Base-by-base conservation (phyloP, 176 grass and related monocot species). In the Elymus sibiricus region DNA sequence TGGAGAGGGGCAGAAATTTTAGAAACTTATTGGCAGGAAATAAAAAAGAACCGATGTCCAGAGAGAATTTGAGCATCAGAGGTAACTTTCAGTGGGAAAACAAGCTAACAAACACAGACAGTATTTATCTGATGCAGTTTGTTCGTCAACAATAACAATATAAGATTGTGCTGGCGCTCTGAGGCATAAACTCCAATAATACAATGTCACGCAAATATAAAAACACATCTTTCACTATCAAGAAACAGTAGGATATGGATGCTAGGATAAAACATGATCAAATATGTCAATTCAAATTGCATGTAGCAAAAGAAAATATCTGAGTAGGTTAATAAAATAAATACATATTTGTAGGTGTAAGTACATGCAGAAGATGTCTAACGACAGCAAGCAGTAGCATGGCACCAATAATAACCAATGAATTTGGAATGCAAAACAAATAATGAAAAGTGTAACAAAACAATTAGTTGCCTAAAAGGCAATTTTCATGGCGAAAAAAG, bases 401-500 rank as follows among this genome's bases (percentile, higher is more conserved):
- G 5, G 4, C 9, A 75, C 28, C 38, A 87, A 9, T 67, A 61
- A 26, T 67, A 61, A 26, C 1, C 22, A 55, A 49, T 49, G 49
- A 88, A 80, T 81, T 69, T 77, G n/a, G 38, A 63, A 63, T 69
- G 60, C 69, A 76, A 27, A 79, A 78, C 72, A 87, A 84, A 26
- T 21, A 58, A 59, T 64, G 26, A 60, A 73, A 74, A 74, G 14
- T 74, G 9, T 49, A 74, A 28, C 9, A 5, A 70, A 63, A 22
- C 16, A 77, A 62, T 4, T 74, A 67, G 79, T 70, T 17, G 25
- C 32, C 62, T 80, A 60, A 76, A 80, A 84, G 77, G 69, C 15
- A 74, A 24, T 13, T 38, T 76, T 64, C 22, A 58, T 17, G 32
- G 19, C 0, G 6, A 56, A 27, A 62, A 49, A 47, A 17, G 10